These are phyloP conservation scores for Codiaeum variegatum DNA, from an alignment of 441 rosid genomes.

Conservation along the genomic window DNA sequence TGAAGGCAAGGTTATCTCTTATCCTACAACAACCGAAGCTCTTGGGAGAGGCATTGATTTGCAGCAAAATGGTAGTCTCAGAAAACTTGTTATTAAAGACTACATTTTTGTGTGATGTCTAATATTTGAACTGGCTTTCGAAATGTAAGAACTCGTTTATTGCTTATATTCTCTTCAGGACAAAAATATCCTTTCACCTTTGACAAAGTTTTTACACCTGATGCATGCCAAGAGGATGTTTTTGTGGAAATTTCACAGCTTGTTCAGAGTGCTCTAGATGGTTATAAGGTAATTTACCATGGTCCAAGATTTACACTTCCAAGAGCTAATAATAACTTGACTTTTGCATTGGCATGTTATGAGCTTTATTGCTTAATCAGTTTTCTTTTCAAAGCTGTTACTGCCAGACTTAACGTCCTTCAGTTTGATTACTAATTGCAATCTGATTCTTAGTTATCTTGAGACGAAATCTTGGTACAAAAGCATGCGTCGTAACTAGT, in stretches of 20 bases:
- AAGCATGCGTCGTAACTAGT: neutral
- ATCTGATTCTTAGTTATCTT: neutral
- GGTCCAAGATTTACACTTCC: neutral
- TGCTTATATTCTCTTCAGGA: conserved; percentile 36
- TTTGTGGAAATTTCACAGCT: conserved; percentile 91
- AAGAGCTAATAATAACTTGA: neutral
- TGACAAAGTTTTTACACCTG: conserved; percentile 81
- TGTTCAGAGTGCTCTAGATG: conserved; percentile 96
- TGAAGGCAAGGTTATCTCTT: conserved; percentile 54
- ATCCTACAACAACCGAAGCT: conserved; percentile 68
- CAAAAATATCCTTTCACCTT: conserved; percentile 81
- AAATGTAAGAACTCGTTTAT: conserved; percentile 2
- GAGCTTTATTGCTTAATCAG: neutral
- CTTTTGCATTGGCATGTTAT: neutral
- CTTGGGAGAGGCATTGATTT: conserved; percentile 79
- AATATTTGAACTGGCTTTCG: neutral
- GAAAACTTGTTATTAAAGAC: conserved; percentile 6
- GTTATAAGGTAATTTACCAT: conserved; percentile 66
- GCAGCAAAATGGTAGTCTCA: conserved; percentile 66
- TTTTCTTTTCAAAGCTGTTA: neutral
- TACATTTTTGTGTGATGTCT: neutral
- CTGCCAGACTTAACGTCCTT: neutral
- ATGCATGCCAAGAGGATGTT: conserved; percentile 81
- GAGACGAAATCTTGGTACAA: neutral
- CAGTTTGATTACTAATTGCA: neutral